Conservation (phyloP, 2,329 filamentous ascomycete genomes). For the Pseudogymnoascus sp. region DNA sequence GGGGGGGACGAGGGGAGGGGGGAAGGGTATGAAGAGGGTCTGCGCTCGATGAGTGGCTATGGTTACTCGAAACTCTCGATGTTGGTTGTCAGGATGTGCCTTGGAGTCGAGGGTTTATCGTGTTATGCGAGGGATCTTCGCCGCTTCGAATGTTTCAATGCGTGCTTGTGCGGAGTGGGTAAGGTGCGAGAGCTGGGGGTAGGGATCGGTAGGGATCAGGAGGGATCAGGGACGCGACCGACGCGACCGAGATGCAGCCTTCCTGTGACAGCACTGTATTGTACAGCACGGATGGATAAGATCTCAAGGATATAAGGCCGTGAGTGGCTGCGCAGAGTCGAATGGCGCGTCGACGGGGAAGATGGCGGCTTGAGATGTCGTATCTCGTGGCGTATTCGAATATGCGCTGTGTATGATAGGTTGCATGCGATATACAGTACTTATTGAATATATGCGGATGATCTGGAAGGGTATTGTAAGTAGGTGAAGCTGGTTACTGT, state of each 20-base stretch:
- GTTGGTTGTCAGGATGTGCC: not conserved
- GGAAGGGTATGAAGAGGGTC: not conserved
- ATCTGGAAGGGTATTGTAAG: not conserved
- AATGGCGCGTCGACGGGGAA: not conserved
- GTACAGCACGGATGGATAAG: not conserved
- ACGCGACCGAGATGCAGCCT: constrained; percentile 1
- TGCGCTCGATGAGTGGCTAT: constrained; percentile 1
- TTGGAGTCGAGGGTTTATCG: not conserved
- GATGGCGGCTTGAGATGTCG: not conserved
- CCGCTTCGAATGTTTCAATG: constrained; percentile 1
- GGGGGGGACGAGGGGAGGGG: not conserved
- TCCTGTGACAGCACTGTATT: not conserved
- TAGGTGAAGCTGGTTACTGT: not conserved
- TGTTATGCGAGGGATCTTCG: not conserved
- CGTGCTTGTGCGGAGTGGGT: not conserved
- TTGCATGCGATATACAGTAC: not conserved
- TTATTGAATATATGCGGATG: not conserved
- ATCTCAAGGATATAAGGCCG: not conserved
- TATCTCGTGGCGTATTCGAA: not conserved
- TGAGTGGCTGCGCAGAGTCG: not conserved
- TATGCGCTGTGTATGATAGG: not conserved
- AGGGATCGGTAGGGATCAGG: not conserved
- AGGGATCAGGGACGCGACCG: not conserved
- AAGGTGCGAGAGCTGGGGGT: not conserved
- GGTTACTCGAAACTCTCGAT: constrained; percentile 1